These are phyloP conservation scores for Solanum peruvianum DNA, from an alignment of 257 asterid genomes.

Conservation along the genomic window DNA sequence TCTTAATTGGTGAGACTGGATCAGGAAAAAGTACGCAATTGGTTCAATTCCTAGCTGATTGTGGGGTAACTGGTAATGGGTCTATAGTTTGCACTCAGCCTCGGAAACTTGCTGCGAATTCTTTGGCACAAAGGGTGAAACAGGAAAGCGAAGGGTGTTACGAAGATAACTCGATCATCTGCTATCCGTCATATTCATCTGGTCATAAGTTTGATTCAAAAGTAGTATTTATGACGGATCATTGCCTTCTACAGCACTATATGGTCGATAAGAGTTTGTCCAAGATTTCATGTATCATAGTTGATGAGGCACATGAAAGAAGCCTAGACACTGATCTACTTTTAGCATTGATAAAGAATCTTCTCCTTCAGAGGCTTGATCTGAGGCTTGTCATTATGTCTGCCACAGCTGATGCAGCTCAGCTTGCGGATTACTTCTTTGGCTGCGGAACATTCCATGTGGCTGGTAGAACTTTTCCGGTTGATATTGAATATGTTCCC, in stretches of 20 bases:
- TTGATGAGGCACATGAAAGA: conserved; percentile 99
- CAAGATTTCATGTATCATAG: conserved; percentile 57
- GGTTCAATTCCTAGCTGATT: conserved; percentile 84
- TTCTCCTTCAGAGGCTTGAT: conserved; percentile 47
- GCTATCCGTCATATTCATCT: conserved; percentile 56
- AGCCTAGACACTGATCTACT: conserved; percentile 92
- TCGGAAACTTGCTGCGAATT: conserved; percentile 78
- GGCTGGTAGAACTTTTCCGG: conserved; percentile 76
- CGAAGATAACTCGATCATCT: conserved; percentile 29
- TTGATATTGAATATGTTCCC: conserved; percentile 54
- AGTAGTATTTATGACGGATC: conserved; percentile 70
- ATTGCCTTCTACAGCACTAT: conserved; percentile 76
- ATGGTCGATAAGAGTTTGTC: conserved; percentile 59
- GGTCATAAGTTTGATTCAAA: conserved; percentile 33
- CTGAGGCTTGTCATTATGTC: conserved; percentile 90
- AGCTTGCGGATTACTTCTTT: conserved; percentile 62
- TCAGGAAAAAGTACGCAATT: conserved; percentile 95
- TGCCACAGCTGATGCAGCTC: conserved; percentile 85
- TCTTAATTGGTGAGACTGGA: conserved; percentile 91
- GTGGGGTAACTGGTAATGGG: conserved; percentile 38
- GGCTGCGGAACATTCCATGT: conserved; percentile 58
- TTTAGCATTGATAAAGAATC: conserved; percentile 59
- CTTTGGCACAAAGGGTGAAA: conserved; percentile 73
- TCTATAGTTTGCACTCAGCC: conserved; percentile 88
- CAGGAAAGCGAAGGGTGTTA: conserved; percentile 69